Conservation (phyloP, 768 basidiomycete species). For the Podaxis mareebaensis region DNA sequence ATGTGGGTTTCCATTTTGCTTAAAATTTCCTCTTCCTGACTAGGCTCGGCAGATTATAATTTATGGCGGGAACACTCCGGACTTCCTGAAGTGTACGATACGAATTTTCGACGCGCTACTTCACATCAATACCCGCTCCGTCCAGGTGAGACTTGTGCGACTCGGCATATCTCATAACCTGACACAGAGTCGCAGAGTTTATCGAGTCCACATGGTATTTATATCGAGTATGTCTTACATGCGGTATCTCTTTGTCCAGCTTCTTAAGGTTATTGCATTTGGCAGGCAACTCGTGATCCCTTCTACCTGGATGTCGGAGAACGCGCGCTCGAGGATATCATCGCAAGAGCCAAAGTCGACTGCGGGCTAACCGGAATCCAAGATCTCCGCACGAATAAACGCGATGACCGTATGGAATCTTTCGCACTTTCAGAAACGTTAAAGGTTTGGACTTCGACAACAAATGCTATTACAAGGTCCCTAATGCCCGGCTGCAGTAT, state of each 20-base stretch:
- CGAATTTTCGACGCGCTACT: constrained; percentile 67
- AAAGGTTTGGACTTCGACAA: constrained; percentile 52
- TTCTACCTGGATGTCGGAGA: constrained; percentile 94
- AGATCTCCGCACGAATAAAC: constrained; percentile 74
- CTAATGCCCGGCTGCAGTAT: constrained; percentile 53
- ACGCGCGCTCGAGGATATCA: constrained; percentile 76
- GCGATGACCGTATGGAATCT: constrained; percentile 95
- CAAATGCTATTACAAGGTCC: not conserved
- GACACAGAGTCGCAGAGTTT: constrained; percentile 58
- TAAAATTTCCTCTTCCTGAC: not conserved
- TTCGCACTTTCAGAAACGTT: constrained; percentile 93
- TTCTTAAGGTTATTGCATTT: constrained; percentile 1
- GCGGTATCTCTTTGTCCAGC: not conserved
- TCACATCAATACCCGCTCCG: constrained; percentile 79
- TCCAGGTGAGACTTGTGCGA: constrained; percentile 48
- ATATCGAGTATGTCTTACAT: constrained; percentile 65
- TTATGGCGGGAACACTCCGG: constrained; percentile 87
- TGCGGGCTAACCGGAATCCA: constrained; percentile 86
- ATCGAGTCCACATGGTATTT: constrained; percentile 97
- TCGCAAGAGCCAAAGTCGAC: constrained; percentile 70
- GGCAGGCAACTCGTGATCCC: constrained; percentile 87
- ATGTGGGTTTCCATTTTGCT: constrained; percentile 49
- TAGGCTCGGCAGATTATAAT: constrained; percentile 71
- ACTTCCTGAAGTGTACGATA: constrained; percentile 92
- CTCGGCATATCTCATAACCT: not conserved